Conservation (phyloP, 2,329 filamentous ascomycete species). For the Exserohilum rostratum region DNA sequence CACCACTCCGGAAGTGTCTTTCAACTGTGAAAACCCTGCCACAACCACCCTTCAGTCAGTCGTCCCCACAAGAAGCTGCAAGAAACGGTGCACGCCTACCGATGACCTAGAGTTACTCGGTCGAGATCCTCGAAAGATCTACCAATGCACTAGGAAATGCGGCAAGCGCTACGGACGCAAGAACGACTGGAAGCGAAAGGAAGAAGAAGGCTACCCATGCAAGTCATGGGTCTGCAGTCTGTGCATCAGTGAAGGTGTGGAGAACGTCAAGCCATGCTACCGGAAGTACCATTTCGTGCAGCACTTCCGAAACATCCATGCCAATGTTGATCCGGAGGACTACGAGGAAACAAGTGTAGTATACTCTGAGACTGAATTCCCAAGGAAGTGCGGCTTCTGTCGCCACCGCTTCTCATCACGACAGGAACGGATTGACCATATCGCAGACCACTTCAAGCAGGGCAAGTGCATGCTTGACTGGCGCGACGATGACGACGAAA, state of each 20-base stretch:
- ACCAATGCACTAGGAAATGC: slow-evolving; percentile 48
- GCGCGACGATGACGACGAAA: slow-evolving; percentile 40
- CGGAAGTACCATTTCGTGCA: slow-evolving; percentile 47
- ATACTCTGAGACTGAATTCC: slow-evolving; percentile 43
- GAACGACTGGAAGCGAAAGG: slow-evolving; percentile 49
- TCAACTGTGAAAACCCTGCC: slow-evolving; percentile 22
- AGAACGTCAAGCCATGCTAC: slow-evolving; percentile 47
- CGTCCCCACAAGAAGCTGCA: slow-evolving; percentile 34
- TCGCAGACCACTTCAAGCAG: slow-evolving; percentile 48
- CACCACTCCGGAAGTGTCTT: slow-evolving; percentile 21
- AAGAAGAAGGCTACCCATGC: slow-evolving; percentile 47
- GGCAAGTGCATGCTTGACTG: slow-evolving; percentile 49
- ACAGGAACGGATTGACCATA: slow-evolving; percentile 48
- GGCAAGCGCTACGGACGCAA: slow-evolving; percentile 48
- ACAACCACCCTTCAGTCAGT: slow-evolving; percentile 22
- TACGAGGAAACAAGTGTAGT: slow-evolving; percentile 42
- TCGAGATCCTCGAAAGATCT: slow-evolving; percentile 45
- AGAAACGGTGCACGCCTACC: slow-evolving; percentile 46
- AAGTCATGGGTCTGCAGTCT: slow-evolving; percentile 45
- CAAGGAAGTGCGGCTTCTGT: slow-evolving; percentile 46
- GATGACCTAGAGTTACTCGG: slow-evolving; percentile 35
- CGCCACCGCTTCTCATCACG: slow-evolving; percentile 40
- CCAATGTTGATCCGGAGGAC: slow-evolving; percentile 36
- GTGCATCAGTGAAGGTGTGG: slow-evolving; percentile 37
- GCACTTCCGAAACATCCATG: slow-evolving; percentile 49